A percentile compares a stretch with the other conserved stretches of the same genome.
phyloP scores from a whole-genome alignment of 768 basidiomycete genomes.

The Galerina sulciceps region DNA sequence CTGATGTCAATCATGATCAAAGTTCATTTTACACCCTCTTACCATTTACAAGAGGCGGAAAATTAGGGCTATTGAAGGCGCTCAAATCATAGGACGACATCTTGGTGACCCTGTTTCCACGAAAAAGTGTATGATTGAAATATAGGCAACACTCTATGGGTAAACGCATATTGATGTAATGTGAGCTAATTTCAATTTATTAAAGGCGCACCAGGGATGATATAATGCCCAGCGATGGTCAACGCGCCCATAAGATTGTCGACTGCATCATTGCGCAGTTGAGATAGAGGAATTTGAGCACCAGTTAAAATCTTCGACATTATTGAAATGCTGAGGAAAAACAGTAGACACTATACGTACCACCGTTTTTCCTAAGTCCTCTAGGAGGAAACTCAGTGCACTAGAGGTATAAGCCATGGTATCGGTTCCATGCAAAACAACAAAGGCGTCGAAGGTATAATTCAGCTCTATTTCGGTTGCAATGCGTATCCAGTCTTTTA shows the following conservation, averaged over 20 bases:
- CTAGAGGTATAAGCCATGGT: constrained; percentile 92
- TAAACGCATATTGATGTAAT: neutral
- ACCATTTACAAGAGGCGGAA: constrained; percentile 83
- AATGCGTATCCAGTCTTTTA: constrained; percentile 85
- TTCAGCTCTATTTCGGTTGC: constrained; percentile 94
- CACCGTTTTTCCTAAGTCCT: constrained; percentile 92
- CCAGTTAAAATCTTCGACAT: constrained; percentile 78
- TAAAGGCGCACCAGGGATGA: constrained; percentile 76
- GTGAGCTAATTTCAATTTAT: neutral
- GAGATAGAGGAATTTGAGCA: constrained; percentile 91
- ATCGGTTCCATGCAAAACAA: constrained; percentile 90
- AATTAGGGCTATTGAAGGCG: constrained; percentile 87
- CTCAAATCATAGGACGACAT: constrained; percentile 81
- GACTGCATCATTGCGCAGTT: constrained; percentile 91
- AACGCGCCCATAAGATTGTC: constrained; percentile 92
- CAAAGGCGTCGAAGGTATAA: constrained; percentile 90
- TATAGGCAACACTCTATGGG: constrained; percentile 79
- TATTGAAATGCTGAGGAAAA: neutral
- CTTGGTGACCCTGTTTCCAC: constrained; percentile 87
- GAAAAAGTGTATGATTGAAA: constrained; percentile 88
- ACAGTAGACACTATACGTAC: constrained; percentile 38
- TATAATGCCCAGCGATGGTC: constrained; percentile 87
- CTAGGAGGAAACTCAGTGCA: constrained; percentile 87
- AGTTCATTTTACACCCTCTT: constrained; percentile 14
- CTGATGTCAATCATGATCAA: neutral